Evolutionary conservation across 1,139 yeast genomes (phyloP), one percentile per base, ranked within the genome.

Genomic region (Torulaspora globosa): DNA sequence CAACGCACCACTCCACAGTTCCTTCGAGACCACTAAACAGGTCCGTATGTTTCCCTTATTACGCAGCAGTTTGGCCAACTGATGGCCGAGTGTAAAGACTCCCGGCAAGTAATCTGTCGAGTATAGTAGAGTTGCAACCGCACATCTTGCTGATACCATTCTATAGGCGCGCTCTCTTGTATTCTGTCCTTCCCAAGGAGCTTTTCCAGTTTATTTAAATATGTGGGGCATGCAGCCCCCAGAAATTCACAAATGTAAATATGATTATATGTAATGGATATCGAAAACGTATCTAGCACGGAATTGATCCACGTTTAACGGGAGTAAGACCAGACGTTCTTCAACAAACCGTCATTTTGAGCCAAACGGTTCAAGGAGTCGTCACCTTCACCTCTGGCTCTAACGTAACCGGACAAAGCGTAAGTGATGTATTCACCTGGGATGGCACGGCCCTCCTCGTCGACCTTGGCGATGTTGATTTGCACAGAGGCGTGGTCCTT

Each of bases 401-500:
- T 82, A 74, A 92, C 85, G 85, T 84, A 88, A 70, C 99, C 99
- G 70, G 86, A 82, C 71, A 92, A 81, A 74, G 96, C 96, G 81
- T 90, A 94, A 68, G 97, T 84, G 80, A 88, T 79, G 87, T 79
- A 78, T 68, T 82, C 80, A 74, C 94, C 95, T 70, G 89, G 82
- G 72, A 92, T 79, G 67, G 95, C 95, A 74, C 86, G 90, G 67
- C 99, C 99, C 71, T 85, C 84, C 72, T 82, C 96, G 73, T 92
- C 97, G 70, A 84, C 88, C 72, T 82, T 80, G 67, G 86, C 89
- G 63, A 84, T 75, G 82, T 82, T 83, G 75, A 84, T 79, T 74
- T 92, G 98, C 68, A 94, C 97, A 62, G 97, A 87, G 66, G 97
- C 94, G 76, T 92, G 98, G 79, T 92, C 99, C 83, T 92, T 90